Evolutionary conservation across 495 filamentous ascomycete species (phyloP).

Genomic region (Niebla homalea): DNA sequence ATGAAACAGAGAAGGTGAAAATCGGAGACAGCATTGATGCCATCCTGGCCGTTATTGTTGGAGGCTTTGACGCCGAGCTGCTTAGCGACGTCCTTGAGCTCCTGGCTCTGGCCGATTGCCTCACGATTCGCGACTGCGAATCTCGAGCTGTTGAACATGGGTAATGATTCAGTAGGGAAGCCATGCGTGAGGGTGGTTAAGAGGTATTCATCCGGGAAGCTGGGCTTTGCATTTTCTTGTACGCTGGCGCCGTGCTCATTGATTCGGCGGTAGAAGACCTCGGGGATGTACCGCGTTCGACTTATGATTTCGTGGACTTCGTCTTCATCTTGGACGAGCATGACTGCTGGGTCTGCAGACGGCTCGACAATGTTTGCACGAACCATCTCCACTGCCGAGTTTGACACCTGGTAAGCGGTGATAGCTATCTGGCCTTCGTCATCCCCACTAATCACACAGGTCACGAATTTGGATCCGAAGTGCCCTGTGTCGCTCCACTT

Average conservation of each 20-base stretch:
- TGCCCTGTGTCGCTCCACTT: constrained; percentile 95
- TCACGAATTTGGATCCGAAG: constrained; percentile 96
- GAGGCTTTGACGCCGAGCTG: constrained; percentile 42
- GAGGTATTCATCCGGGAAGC: constrained; percentile 92
- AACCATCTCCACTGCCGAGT: constrained; percentile 93
- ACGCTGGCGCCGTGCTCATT: constrained; percentile 96
- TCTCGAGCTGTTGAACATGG: constrained; percentile 51
- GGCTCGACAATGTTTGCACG: constrained; percentile 89
- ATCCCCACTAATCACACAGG: constrained; percentile 85
- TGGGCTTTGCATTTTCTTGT: constrained; percentile 91
- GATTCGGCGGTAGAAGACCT: constrained; percentile 90
- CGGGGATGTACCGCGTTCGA: constrained; percentile 80
- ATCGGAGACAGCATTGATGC: constrained; percentile 62
- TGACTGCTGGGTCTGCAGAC: constrained; percentile 79
- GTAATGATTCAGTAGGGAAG: constrained; percentile 68
- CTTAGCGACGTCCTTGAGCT: constrained; percentile 47
- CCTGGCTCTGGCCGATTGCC: constrained; percentile 69
- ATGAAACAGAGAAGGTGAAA: constrained; percentile 90
- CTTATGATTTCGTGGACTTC: constrained; percentile 60
- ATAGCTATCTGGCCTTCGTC: constrained; percentile 78
- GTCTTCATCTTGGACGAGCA: constrained; percentile 90
- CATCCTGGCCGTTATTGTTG: constrained; percentile 42
- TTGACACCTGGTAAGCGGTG: constrained; percentile 86
- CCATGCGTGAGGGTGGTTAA: constrained; percentile 93
- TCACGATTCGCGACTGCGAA: constrained; percentile 92